Evolutionary conservation across 768 basidiomycete genomes (phyloP).

Genomic region (Ramaria sp.): DNA sequence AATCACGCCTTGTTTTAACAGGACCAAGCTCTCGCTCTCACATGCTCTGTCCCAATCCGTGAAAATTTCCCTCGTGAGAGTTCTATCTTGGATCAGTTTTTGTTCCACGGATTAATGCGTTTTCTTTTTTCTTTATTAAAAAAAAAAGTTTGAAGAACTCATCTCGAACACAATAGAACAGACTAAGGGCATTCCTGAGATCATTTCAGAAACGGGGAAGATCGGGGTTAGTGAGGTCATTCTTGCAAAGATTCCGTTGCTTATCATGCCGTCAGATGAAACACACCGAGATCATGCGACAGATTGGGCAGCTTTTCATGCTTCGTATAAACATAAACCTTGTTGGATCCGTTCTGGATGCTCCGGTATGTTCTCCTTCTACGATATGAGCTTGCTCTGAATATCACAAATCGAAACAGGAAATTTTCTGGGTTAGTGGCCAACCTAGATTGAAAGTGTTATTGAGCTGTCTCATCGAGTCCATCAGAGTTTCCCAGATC

Average conservation of each 20-base stretch:
- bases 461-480: neutral
- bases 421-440: slow-evolving; percentile 81
- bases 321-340: slow-evolving; percentile 90
- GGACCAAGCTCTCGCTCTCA: slow-evolving; percentile 93
- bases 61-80: slow-evolving; percentile 78
- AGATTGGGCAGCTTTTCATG: slow-evolving; percentile 91
- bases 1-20: slow-evolving; percentile 20
- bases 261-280: slow-evolving; percentile 20
- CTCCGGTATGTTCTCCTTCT: slow-evolving; percentile 50
- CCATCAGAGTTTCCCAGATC: slow-evolving; percentile 77
- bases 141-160: slow-evolving; percentile 92
- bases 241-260: slow-evolving; percentile 58
- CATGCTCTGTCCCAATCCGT: slow-evolving; percentile 95
- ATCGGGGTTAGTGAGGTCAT: slow-evolving; percentile 49
- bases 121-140: neutral
- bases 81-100: neutral
- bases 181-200: slow-evolving; percentile 91
- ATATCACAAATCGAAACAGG: slow-evolving; percentile 38
- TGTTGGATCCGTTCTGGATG: slow-evolving; percentile 93
- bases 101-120: neutral
- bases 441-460: neutral
- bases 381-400: neutral
- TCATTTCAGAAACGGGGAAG: slow-evolving; percentile 89
- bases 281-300: slow-evolving; percentile 84
- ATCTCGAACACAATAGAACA: slow-evolving; percentile 92